phyloP scores from a whole-genome alignment of 768 basidiomycete species.

The Macrolepiota albuminosa region DNA sequence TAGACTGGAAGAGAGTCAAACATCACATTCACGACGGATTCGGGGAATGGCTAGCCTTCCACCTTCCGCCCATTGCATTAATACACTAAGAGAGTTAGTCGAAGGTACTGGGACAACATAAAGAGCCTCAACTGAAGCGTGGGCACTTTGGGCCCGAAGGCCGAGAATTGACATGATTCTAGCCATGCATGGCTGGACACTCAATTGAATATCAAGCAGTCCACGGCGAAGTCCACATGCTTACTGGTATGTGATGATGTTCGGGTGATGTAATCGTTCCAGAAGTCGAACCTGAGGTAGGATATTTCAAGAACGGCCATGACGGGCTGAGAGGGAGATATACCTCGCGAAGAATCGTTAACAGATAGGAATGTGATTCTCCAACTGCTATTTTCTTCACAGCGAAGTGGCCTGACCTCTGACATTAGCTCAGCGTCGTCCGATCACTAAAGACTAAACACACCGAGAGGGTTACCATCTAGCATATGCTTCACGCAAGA shows the following conservation, averaged over 20 bases:
- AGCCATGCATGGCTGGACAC: conserved; percentile 76
- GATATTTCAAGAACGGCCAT: not conserved
- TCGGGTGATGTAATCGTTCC: conserved; percentile 83
- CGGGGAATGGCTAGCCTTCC: conserved; percentile 43
- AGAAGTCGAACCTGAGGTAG: conserved; percentile 65
- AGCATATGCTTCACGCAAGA: conserved; percentile 26
- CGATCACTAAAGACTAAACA: conserved; percentile 13
- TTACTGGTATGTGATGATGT: conserved; percentile 90
- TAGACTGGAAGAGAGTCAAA: conserved; percentile 36
- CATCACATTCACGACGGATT: not conserved
- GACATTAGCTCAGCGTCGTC: conserved; percentile 1
- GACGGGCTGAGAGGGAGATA: conserved; percentile 10
- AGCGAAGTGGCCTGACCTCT: conserved; percentile 67
- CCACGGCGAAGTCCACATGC: conserved; percentile 7
- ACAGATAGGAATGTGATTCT: conserved; percentile 79
- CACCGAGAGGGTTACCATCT: conserved; percentile 81
- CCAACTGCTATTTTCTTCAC: conserved; percentile 97
- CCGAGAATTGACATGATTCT: conserved; percentile 78
- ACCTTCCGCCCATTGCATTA: conserved; percentile 94
- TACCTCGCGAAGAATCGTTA: conserved; percentile 77
- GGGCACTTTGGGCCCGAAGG: conserved; percentile 84
- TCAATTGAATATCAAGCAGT: not conserved
- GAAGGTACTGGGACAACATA: not conserved
- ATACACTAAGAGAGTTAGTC: conserved; percentile 42
- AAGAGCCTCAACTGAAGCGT: conserved; percentile 67